Evolutionary conservation across 2,329 filamentous ascomycete genomes (phyloP).

Genomic region (Monascus ruber): DNA sequence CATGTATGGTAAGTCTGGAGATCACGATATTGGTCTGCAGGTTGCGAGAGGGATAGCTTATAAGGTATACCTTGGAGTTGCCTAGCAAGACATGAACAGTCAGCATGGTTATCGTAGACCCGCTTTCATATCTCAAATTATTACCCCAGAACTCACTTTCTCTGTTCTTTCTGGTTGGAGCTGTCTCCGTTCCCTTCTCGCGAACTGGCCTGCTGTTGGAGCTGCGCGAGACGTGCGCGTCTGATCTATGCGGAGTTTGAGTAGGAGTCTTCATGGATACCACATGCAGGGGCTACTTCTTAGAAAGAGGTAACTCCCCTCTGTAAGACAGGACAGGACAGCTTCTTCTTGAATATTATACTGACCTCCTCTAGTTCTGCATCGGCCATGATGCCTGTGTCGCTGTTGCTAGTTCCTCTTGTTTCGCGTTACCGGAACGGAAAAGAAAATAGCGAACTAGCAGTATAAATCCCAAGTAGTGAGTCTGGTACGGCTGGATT

Average conservation of each 20-base stretch:
- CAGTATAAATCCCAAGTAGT: too few relatives aligned
- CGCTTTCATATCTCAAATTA: too few relatives aligned
- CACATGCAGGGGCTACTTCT: neutral
- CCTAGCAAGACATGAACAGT: neutral
- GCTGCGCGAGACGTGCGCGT: conserved; percentile 83
- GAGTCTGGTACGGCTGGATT: too few relatives aligned
- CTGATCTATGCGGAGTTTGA: conserved; percentile 53
- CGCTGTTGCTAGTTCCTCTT: neutral
- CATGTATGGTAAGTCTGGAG: neutral
- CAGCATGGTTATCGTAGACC: too few relatives aligned
- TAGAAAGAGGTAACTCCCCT: neutral
- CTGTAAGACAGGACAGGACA: neutral
- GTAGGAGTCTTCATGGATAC: neutral
- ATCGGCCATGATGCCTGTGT: conserved; percentile 45
- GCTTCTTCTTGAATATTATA: neutral
- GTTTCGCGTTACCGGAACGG: too few relatives aligned
- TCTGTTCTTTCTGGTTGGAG: conserved; percentile 49
- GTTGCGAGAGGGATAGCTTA: neutral
- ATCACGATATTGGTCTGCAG: neutral
- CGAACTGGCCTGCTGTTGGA: conserved; percentile 57
- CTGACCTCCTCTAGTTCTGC: conserved; percentile 53
- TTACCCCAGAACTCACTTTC: conserved; percentile 40
- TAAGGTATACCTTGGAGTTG: neutral
- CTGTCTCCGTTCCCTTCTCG: conserved; percentile 34
- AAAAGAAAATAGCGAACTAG: too few relatives aligned